Conservation (phyloP, 208 protist species). For the Vickermania spadyakhi region DNA sequence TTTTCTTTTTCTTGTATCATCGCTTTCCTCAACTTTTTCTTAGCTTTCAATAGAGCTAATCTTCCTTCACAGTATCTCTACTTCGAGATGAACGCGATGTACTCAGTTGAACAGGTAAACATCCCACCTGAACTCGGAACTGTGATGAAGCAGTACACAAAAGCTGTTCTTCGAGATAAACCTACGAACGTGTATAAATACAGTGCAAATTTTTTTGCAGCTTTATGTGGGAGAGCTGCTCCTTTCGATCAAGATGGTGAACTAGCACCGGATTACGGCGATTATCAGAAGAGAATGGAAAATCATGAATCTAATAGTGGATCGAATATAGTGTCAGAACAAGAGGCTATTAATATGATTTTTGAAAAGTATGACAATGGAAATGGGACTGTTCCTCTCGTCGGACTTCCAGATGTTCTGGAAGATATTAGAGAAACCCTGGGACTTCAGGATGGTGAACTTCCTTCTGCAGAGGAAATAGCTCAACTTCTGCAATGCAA, state of each 20-base stretch:
- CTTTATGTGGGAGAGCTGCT: constrained; percentile 48
- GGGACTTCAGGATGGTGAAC: constrained; percentile 34
- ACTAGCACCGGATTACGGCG: constrained; percentile 23
- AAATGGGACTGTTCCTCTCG: constrained; percentile 23
- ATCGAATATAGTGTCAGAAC: constrained; percentile 8
- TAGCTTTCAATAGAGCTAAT: no score
- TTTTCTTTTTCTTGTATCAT: no score
- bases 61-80: no score
- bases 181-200: constrained; percentile 85
- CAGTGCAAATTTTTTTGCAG: constrained; percentile 90
- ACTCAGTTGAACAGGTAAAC: constrained; percentile 83
- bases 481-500: constrained; percentile 27
- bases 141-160: constrained; percentile 91
- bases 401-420: constrained; percentile 46
- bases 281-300: background rate
- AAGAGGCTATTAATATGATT: constrained; percentile 35
- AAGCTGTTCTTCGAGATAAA: constrained; percentile 79
- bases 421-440: constrained; percentile 35
- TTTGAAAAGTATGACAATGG: constrained; percentile 46
- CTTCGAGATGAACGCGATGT: constrained; percentile 88
- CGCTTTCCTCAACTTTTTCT: no score
- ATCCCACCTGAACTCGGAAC: constrained; percentile 83
- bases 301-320: constrained; percentile 9
- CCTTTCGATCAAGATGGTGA: constrained; percentile 76
- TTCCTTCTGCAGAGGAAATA: constrained; percentile 38